Percentiles rank a stretch among this genome's conserved stretches.
Conservation (phyloP, 176 grass and related monocot genomes). For the Otatea glauca region DNA sequence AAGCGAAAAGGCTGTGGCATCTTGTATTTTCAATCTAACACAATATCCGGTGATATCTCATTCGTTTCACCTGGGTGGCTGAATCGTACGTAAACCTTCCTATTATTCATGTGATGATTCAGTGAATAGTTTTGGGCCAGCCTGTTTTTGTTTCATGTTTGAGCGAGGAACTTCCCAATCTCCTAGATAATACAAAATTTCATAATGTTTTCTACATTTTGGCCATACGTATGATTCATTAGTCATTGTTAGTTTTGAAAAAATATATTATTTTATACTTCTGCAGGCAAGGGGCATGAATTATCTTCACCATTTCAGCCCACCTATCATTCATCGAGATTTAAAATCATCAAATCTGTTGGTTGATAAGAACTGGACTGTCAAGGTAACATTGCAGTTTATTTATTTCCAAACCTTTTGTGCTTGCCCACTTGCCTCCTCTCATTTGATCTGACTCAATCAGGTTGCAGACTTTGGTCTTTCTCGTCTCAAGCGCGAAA, state of each 20-base stretch:
- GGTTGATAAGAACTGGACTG: slow-evolving; percentile 99
- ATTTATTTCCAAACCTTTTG: slow-evolving; percentile 32
- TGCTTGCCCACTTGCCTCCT: slow-evolving; percentile 15
- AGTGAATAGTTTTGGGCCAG: slow-evolving; percentile 16
- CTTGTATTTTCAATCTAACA: slow-evolving; percentile 2
- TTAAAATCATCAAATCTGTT: slow-evolving; percentile 97
- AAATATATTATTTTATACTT: slow-evolving; percentile 15
- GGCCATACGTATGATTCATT: background rate
- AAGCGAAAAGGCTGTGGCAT: background rate
- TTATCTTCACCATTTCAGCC: slow-evolving; percentile 96
- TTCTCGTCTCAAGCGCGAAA: slow-evolving; percentile 92
- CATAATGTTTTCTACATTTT: slow-evolving; percentile 10
- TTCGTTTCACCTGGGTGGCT: background rate
- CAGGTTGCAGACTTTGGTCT: slow-evolving; percentile 99
- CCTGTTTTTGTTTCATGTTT: slow-evolving; percentile 31
- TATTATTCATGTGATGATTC: slow-evolving; percentile 13
- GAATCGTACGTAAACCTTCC: background rate
- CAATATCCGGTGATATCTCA: background rate
- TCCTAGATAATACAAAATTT: background rate
- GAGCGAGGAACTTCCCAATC: slow-evolving; percentile 7
- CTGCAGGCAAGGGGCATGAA: slow-evolving; percentile 94
- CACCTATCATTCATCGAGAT: slow-evolving; percentile 95
- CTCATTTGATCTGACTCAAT: slow-evolving; percentile 36
- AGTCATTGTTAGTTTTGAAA: background rate
- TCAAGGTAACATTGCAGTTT: slow-evolving; percentile 66